Conservation (phyloP, 2,329 filamentous ascomycete species). For the Nannizzia gypsea region DNA sequence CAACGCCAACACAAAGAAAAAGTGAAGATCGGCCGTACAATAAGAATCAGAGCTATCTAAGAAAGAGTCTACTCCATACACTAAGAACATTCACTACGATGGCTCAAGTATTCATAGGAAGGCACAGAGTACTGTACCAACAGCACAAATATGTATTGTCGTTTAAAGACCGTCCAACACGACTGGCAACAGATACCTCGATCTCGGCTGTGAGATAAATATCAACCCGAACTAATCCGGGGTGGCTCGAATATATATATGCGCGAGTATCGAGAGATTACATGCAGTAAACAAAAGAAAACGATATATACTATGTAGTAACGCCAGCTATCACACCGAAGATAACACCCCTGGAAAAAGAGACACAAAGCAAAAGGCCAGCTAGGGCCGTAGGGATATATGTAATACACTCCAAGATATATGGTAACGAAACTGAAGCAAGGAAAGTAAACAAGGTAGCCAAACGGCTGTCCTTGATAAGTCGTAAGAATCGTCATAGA, state of each 20-base stretch:
- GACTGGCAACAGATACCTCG: not conserved
- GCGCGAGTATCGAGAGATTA: not conserved
- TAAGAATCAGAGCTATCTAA: no score
- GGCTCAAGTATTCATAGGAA: no score
- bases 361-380: not conserved
- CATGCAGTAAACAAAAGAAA: not conserved
- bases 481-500: not conserved
- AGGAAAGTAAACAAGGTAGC: not conserved
- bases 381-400: conserved; percentile 3
- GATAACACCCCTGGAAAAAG: not conserved
- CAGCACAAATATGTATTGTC: no score
- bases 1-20: no score
- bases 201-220: not conserved
- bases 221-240: not conserved
- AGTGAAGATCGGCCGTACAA: no score
- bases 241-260: not conserved
- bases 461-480: not conserved
- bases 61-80: no score
- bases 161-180: not conserved
- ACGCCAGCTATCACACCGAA: not conserved
- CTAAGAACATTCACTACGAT: no score
- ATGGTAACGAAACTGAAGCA: not conserved
- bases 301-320: not conserved
- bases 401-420: not conserved
- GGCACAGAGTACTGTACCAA: no score